Conservation (phyloP, 2,329 filamentous ascomycete species). For the Alternaria triticina region DNA sequence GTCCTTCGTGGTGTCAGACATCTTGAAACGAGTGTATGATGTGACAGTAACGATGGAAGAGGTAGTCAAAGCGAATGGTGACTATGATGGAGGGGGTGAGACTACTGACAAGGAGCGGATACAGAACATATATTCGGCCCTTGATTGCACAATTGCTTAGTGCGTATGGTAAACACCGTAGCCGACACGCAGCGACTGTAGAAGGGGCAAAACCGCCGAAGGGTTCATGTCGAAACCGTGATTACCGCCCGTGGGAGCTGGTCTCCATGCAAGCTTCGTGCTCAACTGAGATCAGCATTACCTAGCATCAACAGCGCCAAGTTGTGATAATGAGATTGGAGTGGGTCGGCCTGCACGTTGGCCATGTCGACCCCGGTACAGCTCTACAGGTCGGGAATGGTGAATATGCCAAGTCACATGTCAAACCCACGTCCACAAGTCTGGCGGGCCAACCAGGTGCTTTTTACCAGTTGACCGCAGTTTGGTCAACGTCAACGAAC, state of each 20-base stretch:
- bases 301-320: conserved; percentile 7
- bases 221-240: conserved; percentile 9
- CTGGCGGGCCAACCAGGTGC: neutral
- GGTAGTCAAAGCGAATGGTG: conserved; percentile 33
- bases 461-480: conserved; percentile 6
- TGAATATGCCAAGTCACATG: conserved; percentile 7
- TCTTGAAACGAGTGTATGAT: conserved; percentile 25
- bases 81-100: conserved; percentile 13
- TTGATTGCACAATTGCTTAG: neutral
- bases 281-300: conserved; percentile 11
- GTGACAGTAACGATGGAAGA: conserved; percentile 7
- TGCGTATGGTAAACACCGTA: conserved; percentile 3
- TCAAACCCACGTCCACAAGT: neutral
- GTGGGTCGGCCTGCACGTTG: conserved; percentile 7
- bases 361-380: conserved; percentile 9
- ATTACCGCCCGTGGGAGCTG: conserved; percentile 2
- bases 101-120: conserved; percentile 1
- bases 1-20: conserved; percentile 27
- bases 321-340: conserved; percentile 1
- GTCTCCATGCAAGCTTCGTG: neutral
- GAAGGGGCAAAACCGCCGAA: conserved; percentile 3
- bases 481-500: neutral
- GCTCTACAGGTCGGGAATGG: neutral
- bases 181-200: neutral
- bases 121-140: conserved; percentile 9